phyloP scores from a whole-genome alignment of 2,329 filamentous ascomycete genomes.

The Botrytis byssoidea region DNA sequence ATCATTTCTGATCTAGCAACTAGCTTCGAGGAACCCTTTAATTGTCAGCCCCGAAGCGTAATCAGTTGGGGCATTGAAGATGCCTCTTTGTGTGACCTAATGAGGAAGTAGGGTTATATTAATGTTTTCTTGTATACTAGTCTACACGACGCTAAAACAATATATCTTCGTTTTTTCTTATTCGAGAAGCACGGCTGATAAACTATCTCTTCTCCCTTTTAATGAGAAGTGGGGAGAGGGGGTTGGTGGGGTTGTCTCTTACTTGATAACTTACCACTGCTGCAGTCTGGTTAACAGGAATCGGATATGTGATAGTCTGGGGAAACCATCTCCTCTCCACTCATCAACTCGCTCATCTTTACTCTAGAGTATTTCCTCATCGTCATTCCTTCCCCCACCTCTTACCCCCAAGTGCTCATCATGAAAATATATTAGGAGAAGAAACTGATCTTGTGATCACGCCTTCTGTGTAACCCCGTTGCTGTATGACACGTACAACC shows the following conservation, averaged over 20 bases:
- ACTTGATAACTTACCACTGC: not conserved
- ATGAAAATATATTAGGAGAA: not conserved
- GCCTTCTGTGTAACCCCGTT: not conserved
- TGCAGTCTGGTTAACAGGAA: not conserved
- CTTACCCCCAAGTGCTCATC: not conserved
- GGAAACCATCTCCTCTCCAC: not conserved
- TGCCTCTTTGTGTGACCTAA: not conserved
- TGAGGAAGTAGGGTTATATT: not conserved
- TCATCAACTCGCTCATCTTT: not conserved
- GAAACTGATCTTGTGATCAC: not conserved
- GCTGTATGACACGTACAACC: constrained; percentile 2
- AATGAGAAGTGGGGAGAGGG: not conserved
- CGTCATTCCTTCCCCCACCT: not conserved
- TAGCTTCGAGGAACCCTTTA: not conserved
- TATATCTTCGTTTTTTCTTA: constrained; percentile 1
- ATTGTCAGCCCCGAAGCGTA: no score
- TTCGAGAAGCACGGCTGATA: not conserved
- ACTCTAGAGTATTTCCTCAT: not conserved
- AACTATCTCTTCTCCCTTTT: not conserved
- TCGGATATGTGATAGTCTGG: not conserved
- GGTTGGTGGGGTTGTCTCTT: not conserved
- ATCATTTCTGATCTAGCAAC: not conserved
- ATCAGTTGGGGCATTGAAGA: not conserved
- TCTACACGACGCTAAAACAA: not conserved
- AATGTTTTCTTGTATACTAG: not conserved